Conservation (phyloP, 75 land plant genomes). For the Adiantum capillusveneris region DNA sequence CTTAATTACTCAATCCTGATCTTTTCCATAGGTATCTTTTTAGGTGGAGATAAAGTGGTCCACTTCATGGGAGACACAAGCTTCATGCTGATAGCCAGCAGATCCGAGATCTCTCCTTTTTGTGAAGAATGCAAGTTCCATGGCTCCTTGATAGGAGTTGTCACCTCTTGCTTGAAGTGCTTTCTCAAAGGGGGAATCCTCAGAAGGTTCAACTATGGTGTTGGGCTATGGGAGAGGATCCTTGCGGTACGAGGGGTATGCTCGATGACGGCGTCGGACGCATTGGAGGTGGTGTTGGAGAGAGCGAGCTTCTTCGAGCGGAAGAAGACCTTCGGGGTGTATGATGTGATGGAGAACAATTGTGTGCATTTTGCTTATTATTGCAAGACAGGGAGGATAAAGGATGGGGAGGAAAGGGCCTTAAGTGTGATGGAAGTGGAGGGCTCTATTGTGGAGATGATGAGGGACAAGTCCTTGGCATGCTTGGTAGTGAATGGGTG, state of each 20-base stretch:
- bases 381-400: not conserved
- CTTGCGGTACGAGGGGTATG: not conserved
- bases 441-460: no score
- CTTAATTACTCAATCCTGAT: no score
- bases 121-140: not conserved
- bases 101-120: not conserved
- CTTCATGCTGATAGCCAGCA: not conserved
- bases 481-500: no score
- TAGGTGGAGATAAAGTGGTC: not conserved
- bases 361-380: not conserved
- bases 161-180: not conserved
- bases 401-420: no score
- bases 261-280: not conserved
- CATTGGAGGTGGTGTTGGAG: not conserved
- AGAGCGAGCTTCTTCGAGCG: not conserved
- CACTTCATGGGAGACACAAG: slow-evolving; percentile 4
- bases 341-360: not conserved
- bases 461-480: no score
- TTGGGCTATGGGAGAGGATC: not conserved
- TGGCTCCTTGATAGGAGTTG: not conserved
- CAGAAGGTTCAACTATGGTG: not conserved
- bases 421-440: no score
- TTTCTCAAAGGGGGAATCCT: not conserved
- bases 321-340: not conserved
- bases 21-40: no score